phyloP scores from a whole-genome alignment of 805 yeast genomes.

The Teunomyces aglyptinius region DNA sequence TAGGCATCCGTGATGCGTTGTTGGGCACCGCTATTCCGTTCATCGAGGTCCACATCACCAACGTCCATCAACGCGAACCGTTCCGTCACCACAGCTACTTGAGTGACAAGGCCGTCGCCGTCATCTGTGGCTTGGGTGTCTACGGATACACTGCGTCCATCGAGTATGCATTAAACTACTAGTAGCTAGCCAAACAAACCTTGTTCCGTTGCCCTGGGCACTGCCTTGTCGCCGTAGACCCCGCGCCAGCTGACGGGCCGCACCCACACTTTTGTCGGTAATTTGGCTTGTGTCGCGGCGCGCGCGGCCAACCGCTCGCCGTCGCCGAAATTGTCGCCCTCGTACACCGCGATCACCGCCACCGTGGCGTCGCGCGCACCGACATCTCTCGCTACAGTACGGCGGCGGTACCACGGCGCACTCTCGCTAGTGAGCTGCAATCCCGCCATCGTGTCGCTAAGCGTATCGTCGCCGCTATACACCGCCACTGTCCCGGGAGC shows the following conservation, averaged over 20 bases:
- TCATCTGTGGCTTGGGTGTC: conserved; percentile 42
- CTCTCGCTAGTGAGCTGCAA: conserved; percentile 18
- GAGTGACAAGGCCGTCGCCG: conserved; percentile 49
- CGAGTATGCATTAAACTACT: conserved; percentile 40
- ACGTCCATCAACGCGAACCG: conserved; percentile 50
- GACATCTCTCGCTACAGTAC: conserved; percentile 4
- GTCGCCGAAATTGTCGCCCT: conserved; percentile 84
- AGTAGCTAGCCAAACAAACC: conserved; percentile 61
- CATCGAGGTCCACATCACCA: conserved; percentile 50
- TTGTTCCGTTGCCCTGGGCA: conserved; percentile 68
- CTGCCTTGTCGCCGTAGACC: conserved; percentile 71
- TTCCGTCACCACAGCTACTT: conserved; percentile 50
- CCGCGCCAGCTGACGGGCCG: conserved; percentile 82
- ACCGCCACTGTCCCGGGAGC: conserved; percentile 22
- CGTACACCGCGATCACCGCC: conserved; percentile 61
- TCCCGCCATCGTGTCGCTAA: conserved; percentile 29
- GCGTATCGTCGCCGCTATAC: conserved; percentile 28
- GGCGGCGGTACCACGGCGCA: conserved; percentile 12
- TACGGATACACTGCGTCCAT: conserved; percentile 42
- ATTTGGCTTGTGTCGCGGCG: conserved; percentile 25
- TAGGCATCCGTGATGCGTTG: conserved; percentile 50
- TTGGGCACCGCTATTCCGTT: conserved; percentile 49
- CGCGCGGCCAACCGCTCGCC: conserved; percentile 57
- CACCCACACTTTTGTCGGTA: conserved; percentile 30
- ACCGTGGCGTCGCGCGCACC: conserved; percentile 16